Base-by-base conservation (phyloP, 2,329 filamentous ascomycete genomes). In the Colletotrichum musicola region DNA sequence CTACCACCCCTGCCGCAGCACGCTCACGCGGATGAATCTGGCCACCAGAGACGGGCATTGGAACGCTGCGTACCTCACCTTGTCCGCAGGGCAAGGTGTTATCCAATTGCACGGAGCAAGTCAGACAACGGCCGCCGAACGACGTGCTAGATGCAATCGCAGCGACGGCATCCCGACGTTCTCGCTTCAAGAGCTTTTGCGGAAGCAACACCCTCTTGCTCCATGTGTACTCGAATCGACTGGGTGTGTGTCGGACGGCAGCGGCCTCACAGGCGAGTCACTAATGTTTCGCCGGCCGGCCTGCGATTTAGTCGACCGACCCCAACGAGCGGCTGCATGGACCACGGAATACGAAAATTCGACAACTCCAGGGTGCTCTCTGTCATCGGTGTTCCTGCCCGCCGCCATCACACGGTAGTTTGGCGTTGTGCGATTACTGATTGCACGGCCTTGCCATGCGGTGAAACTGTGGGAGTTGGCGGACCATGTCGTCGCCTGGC, bases 21-120 rank as follows among this genome's bases (percentile, higher is more conserved):
- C 62, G 44, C 55, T 65, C 62, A 60, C 55, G 50, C 66, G 62
- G 62, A 61, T 60, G 50, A 50, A 69, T 65, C 55, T 69, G 62
- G 66, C 66, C 50, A 60, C 20, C 56, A 68, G 16, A 46, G 55
- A 10, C 42, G 9, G 42, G 20, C 44, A 62, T 18, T 66, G 56
- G 62, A 60, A 66, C 66, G 50, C 30, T 35, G 30, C 30, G 30
- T 10, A 35, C 30, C 30, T 35, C 30, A 35, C 30, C 30, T 35
- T 35, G 30, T 59, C 27, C 44, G 42, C 44, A n/a, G 38, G 20
- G 10, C 42, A 58, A 25, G 38, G 30, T 44, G 7, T 25, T 40
- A 30, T 44, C 56, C 55, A 53, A 51, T 35, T 51, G 50, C n/a
- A 68, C 49, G 42, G 54, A 27, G 55, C 38, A 35, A n/a, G 44